phyloP scores from a whole-genome alignment of 2,329 filamentous ascomycete genomes.

The Cladosporium phlei region DNA sequence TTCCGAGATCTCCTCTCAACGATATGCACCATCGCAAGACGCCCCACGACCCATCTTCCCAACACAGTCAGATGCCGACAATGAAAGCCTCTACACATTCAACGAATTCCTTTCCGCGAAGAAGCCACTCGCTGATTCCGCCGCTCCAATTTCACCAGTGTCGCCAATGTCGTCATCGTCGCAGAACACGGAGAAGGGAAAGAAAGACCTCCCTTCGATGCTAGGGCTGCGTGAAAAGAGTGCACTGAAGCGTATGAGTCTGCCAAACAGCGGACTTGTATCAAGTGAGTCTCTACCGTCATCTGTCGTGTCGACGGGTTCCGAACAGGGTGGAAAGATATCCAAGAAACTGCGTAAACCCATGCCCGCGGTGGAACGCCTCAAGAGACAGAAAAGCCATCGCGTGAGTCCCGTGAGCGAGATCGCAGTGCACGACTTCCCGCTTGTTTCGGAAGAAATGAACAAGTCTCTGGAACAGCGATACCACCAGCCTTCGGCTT shows the following conservation, averaged over 20 bases:
- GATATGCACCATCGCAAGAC: background rate
- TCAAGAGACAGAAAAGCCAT: conserved; percentile 23
- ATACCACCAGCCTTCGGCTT: conserved; percentile 11
- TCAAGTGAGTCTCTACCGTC: conserved; percentile 15
- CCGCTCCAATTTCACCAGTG: background rate
- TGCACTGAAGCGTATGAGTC: conserved; percentile 9
- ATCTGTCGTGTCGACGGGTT: conserved; percentile 5
- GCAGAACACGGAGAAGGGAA: background rate
- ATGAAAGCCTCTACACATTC: conserved; percentile 21
- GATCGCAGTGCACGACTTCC: background rate
- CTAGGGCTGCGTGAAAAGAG: background rate
- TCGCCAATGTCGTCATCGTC: background rate
- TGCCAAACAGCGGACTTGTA: background rate
- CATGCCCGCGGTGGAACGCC: conserved; percentile 22
- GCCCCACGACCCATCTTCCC: background rate
- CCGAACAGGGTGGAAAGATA: conserved; percentile 16
- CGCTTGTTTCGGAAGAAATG: conserved; percentile 4
- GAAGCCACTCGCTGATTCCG: too few relatives aligned
- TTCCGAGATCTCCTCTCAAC: conserved; percentile 17
- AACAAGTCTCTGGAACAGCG: conserved; percentile 6
- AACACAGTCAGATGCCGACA: background rate
- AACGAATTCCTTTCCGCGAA: conserved; percentile 15
- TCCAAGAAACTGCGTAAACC: conserved; percentile 31
- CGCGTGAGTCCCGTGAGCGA: conserved; percentile 5
- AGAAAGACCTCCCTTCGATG: conserved; percentile 7